Evolutionary conservation across 805 yeast species (phyloP), one percentile per base, ranked within the genome.

Genomic region (Wickerhamiella parazyma): DNA sequence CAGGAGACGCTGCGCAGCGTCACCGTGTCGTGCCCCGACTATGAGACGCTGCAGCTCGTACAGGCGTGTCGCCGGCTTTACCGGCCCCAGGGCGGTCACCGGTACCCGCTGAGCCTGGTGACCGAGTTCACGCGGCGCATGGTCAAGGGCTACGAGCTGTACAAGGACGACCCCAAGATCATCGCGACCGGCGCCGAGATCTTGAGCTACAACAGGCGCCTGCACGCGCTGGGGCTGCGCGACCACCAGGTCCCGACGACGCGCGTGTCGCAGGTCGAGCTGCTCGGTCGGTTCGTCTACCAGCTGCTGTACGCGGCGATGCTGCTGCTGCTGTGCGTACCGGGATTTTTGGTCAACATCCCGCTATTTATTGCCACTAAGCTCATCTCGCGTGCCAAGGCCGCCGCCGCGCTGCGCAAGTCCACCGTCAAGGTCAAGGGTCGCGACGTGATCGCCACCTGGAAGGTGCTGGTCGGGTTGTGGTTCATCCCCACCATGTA

Each of bases 41-140:
- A 77, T 63, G 95, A 87, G 51, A 85, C 94, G 12, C 65, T 86
- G 46, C 80, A 83, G 74, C 84, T 82, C 14, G 78, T 86, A 31
- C 95, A 86, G 61, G 91, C 94, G 6, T 94, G 94, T 33, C 72
- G 96, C 62, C 71, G 98, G 55, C 67, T 89, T 36, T 91, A 91
- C 58, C 76, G 82, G 36, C 68, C 80, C 41, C 42, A 35, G 14
- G 36, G 36, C 4, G 75, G 79, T 14, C 73, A 77, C 29, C 68
- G 74, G 45, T 63, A 89, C 46, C 93, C 95, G 0, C 67, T 87
- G 44, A 81, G 93, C 2, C 69, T 87, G 51, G 76, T 84, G 36
- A 83, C 91, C 17, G 97, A 91, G 58, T 80, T 86, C 76, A 89
- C 87, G 56, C 72, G 98, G 58, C 68, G 95, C 51, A 70, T 89